Evolutionary conservation across 305 asterid genomes (phyloP).

Genomic region (Fraxinus xanthoxyloides): DNA sequence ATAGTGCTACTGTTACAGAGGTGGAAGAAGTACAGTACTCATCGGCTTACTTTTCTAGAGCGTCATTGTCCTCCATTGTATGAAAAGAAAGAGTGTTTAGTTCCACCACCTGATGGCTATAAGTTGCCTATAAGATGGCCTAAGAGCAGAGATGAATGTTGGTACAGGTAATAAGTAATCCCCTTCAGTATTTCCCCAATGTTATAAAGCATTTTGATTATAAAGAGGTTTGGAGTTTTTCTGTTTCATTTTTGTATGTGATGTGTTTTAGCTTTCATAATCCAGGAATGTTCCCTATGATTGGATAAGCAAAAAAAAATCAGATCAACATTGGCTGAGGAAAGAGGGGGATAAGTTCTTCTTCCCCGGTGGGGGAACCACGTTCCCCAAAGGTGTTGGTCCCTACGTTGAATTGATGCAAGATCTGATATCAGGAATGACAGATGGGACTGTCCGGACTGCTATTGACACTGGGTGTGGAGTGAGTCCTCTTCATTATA

Average conservation of each 20-base stretch:
- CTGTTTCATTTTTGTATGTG: not conserved
- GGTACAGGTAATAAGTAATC: constrained; percentile 73
- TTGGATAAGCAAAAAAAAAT: constrained; percentile 82
- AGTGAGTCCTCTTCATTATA: constrained; percentile 46
- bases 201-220: not conserved
- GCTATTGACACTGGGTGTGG: constrained; percentile 98
- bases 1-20: constrained; percentile 48
- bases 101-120: constrained; percentile 97
- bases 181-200: not conserved
- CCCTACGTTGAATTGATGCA: constrained; percentile 48
- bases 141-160: constrained; percentile 86
- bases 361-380: constrained; percentile 59
- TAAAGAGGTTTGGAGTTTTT: not conserved
- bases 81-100: constrained; percentile 85
- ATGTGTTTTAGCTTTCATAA: constrained; percentile 1
- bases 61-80: constrained; percentile 92
- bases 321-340: constrained; percentile 66
- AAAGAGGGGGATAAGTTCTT: constrained; percentile 69
- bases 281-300: constrained; percentile 94
- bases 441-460: constrained; percentile 74
- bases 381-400: constrained; percentile 70
- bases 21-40: constrained; percentile 78
- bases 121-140: constrained; percentile 92
- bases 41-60: constrained; percentile 85
- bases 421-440: constrained; percentile 75